phyloP scores from a whole-genome alignment of 768 basidiomycete species.

The Mycena leptocephala region DNA sequence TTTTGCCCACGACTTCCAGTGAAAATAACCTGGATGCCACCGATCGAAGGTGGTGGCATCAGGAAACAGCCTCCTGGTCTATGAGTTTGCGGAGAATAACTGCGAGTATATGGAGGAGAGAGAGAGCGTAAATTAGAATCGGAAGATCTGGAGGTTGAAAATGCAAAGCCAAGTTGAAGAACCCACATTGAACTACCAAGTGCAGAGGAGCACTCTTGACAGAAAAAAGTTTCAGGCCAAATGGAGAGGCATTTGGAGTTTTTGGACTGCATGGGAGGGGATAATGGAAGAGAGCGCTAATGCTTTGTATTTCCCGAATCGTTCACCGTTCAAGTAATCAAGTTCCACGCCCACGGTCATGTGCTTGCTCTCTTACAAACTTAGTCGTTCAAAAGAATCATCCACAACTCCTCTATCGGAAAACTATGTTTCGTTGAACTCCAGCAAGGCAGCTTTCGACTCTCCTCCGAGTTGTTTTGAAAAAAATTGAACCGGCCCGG shows the following conservation, averaged over 20 bases:
- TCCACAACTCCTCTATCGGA: too few species aligned
- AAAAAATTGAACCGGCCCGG: not conserved
- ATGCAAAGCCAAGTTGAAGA: too few species aligned
- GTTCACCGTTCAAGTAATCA: too few species aligned
- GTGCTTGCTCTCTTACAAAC: not conserved
- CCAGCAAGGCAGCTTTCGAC: not conserved
- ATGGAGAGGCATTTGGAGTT: not conserved
- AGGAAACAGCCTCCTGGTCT: too few species aligned
- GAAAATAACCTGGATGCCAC: too few species aligned
- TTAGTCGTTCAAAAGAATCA: not conserved
- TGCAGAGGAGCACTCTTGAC: not conserved
- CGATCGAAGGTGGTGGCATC: too few species aligned
- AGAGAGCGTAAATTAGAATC: too few species aligned
- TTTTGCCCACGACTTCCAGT: too few species aligned
- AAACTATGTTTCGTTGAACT: not conserved
- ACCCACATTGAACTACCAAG: too few species aligned
- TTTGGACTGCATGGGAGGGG: not conserved
- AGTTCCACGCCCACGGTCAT: conserved; percentile 1
- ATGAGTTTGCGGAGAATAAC: too few species aligned
- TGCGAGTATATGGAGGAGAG: too few species aligned
- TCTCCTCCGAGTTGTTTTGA: not conserved
- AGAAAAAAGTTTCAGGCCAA: not conserved
- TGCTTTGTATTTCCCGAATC: not conserved
- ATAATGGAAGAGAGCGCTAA: not conserved
- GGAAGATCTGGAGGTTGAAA: not conserved